Percentiles rank a stretch among this genome's conserved stretches.
These are phyloP conservation scores for Stephanodiscus triporus DNA, from an alignment of 108 stramenopile genomes.

Conservation along the genomic window DNA sequence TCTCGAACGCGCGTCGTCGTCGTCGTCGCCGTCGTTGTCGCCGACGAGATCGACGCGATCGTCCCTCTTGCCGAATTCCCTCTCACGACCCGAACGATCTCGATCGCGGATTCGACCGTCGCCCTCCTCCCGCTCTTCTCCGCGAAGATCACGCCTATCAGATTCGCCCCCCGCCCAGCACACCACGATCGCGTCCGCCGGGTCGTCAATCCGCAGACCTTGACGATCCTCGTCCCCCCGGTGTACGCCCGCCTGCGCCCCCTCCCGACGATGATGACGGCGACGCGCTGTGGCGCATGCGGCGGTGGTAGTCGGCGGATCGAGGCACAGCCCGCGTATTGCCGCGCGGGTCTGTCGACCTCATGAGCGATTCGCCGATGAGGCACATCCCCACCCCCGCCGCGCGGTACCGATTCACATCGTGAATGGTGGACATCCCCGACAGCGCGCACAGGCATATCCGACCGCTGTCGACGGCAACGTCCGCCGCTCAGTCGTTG, in stretches of 20 bases:
- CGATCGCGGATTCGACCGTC: slow-evolving; percentile 38
- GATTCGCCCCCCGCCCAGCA: slow-evolving; percentile 91
- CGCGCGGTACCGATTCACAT: slow-evolving; percentile 86
- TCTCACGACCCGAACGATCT: slow-evolving; percentile 80
- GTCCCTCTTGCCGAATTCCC: slow-evolving; percentile 88
- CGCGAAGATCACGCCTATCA: slow-evolving; percentile 97
- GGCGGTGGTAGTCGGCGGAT: slow-evolving; percentile 77
- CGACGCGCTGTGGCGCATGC: slow-evolving; percentile 11
- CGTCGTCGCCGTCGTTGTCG: not conserved
- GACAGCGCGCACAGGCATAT: slow-evolving; percentile 80
- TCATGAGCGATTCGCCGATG: slow-evolving; percentile 98
- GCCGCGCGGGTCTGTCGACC: slow-evolving; percentile 88
- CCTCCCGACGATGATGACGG: not conserved
- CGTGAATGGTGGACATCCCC: slow-evolving; percentile 86
- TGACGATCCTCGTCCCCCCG: slow-evolving; percentile 78
- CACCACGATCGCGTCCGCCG: slow-evolving; percentile 90
- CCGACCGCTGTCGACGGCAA: slow-evolving; percentile 1
- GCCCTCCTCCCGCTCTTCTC: slow-evolving; percentile 86
- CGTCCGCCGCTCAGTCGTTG: too few species aligned
- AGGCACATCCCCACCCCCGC: slow-evolving; percentile 91
- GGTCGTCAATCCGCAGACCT: slow-evolving; percentile 95
- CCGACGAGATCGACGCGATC: slow-evolving; percentile 37
- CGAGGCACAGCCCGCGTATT: slow-evolving; percentile 82
- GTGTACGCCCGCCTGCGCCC: slow-evolving; percentile 75
- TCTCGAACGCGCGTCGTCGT: too few species aligned